phyloP scores from a whole-genome alignment of 1,284 basidiomycete species.

The Trichosporon faecale region DNA sequence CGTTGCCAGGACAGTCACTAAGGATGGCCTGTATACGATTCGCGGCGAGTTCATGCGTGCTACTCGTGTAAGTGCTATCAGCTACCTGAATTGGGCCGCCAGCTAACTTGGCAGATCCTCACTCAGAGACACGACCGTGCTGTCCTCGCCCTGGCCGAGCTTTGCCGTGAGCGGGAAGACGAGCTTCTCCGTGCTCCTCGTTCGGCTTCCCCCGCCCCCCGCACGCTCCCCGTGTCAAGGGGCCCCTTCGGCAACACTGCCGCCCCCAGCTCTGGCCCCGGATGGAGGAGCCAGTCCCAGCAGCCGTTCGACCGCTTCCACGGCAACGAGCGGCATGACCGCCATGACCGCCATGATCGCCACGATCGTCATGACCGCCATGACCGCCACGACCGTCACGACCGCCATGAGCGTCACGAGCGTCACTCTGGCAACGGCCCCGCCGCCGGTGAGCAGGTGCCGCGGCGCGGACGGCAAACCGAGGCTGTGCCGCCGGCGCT shows the following conservation, averaged over 20 bases:
- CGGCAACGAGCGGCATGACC: slow-evolving; percentile 5
- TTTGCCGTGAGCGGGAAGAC: slow-evolving; percentile 62
- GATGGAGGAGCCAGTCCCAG: slow-evolving; percentile 46
- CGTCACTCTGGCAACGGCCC: slow-evolving; percentile 7
- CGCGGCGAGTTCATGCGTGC: slow-evolving; percentile 99
- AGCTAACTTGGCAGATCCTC: slow-evolving; percentile 57
- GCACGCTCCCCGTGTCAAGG: slow-evolving; percentile 39
- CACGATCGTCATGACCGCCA: slow-evolving; percentile 6
- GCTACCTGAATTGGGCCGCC: neutral
- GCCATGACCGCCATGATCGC: slow-evolving; percentile 4
- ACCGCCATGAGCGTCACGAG: slow-evolving; percentile 7
- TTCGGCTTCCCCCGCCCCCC: slow-evolving; percentile 51
- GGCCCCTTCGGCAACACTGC: slow-evolving; percentile 27
- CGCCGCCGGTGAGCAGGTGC: neutral
- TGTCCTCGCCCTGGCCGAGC: slow-evolving; percentile 70
- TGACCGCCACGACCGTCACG: neutral
- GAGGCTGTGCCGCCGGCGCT: slow-evolving; percentile 15
- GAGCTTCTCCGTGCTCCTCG: slow-evolving; percentile 52
- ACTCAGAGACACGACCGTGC: slow-evolving; percentile 74
- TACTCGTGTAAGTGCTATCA: slow-evolving; percentile 56
- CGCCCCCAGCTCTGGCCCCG: slow-evolving; percentile 14
- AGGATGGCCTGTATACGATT: slow-evolving; percentile 93
- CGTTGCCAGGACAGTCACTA: slow-evolving; percentile 92
- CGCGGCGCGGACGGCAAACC: slow-evolving; percentile 34
- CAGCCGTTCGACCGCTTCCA: slow-evolving; percentile 40